Base-by-base conservation (phyloP, 441 rosid species). In the Erodium texanum region DNA sequence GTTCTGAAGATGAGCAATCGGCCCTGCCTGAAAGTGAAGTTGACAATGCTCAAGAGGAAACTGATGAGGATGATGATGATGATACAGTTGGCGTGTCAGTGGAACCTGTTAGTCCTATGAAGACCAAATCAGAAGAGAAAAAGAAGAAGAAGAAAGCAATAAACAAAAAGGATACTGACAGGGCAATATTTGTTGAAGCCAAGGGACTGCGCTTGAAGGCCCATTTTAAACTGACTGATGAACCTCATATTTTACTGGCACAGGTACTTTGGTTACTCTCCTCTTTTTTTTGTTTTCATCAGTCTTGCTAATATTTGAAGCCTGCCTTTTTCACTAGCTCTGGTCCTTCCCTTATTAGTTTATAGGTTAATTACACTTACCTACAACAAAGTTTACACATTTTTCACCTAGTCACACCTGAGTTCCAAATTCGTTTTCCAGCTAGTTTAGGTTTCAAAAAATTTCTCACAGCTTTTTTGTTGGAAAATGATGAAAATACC, bases 171-270 rank as follows among this genome's bases (percentile, higher is more conserved):
- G 83, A 81, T 0, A 64, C 63, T 1, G 98, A 92, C 79, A 81
- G 96, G 74, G 78, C 86, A 48, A 77, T 83, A 62, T 82, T 71
- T 64, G 84, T 72, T 72, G 74, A 70, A 56, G 78, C 82, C 27
- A 80, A 70, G 18, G 87, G 86, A 45, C 65, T 81, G 80, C 70
- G 68, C 75, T 90, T 89, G 67, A 96, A 92, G 79, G 86, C 86
- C 85, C 91, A 89, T 77, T 87, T 95, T 68, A 86, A 71, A 80
- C 90, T 90, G 71, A 65, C 73, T 59, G 41, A 77, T 11, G 98
- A 92, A 72, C 98, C 99, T 71, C 93, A 90, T 73, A 77, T 90
- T 62, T 82, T 95, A 64, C 88, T 92, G 71, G 85, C 92, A 22
- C 93, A 95, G 99, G 98, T 95, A 85, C 41, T 68, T 67, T 63